phyloP scores from a whole-genome alignment of 768 basidiomycete species.

The Auriscalpium microsporum region DNA sequence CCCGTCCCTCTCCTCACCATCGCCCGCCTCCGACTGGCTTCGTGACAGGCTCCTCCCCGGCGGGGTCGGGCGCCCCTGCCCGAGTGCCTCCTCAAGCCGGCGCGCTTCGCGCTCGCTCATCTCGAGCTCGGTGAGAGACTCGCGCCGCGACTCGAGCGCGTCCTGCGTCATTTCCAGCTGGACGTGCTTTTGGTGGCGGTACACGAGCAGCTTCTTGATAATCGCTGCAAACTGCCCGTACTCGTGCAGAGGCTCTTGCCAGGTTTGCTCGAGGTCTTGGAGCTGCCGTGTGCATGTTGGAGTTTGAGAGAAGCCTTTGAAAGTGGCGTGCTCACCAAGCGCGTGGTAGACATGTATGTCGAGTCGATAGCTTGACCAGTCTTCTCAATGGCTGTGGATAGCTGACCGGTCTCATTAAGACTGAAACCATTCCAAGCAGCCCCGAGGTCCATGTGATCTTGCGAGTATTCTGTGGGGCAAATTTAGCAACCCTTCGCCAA shows the following conservation, averaged over 20 bases:
- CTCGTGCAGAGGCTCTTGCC: constrained; percentile 93
- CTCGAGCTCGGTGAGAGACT: constrained; percentile 82
- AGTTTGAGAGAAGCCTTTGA: background rate
- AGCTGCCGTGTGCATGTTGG: constrained; percentile 37
- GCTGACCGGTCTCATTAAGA: constrained; percentile 66
- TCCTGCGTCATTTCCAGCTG: constrained; percentile 98
- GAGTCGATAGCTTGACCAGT: constrained; percentile 94
- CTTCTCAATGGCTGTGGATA: constrained; percentile 87
- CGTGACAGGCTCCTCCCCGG: background rate
- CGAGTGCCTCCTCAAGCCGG: constrained; percentile 81
- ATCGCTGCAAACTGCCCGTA: constrained; percentile 91
- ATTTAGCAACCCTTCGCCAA: background rate
- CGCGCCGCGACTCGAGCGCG: constrained; percentile 72
- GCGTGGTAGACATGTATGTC: constrained; percentile 87
- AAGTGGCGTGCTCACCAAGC: constrained; percentile 48
- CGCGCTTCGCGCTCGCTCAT: constrained; percentile 88
- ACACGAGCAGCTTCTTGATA: constrained; percentile 89
- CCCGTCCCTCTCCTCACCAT: constrained; percentile 14
- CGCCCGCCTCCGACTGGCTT: constrained; percentile 3
- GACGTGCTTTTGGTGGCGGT: constrained; percentile 96
- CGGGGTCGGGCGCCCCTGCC: constrained; percentile 35
- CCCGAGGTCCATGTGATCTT: constrained; percentile 86
- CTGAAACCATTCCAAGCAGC: constrained; percentile 91
- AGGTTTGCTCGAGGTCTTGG: constrained; percentile 89
- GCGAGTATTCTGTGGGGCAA: constrained; percentile 51